These are phyloP conservation scores for Phytophthora podocarpi DNA, from an alignment of 352 stramenopile genomes.

Conservation along the genomic window DNA sequence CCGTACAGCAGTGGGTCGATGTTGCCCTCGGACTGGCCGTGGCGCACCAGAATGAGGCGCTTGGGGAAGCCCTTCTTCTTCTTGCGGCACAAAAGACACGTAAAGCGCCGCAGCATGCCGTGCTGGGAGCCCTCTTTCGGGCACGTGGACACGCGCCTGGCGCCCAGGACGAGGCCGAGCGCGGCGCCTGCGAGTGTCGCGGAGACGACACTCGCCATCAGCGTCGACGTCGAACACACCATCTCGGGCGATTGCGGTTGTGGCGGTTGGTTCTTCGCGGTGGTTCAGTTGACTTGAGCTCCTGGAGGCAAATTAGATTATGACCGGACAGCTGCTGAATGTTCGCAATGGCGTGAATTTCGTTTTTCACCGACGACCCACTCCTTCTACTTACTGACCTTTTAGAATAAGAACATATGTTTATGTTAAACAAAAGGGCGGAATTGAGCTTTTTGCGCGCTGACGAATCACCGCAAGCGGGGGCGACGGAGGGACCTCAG, in stretches of 20 bases:
- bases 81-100: constrained; percentile 45
- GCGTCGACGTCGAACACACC: constrained; percentile 51
- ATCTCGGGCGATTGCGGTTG: not conserved
- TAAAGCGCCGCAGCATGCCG: constrained; percentile 38
- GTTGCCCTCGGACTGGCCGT: constrained; percentile 87
- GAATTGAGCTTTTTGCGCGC: no score
- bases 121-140: constrained; percentile 17
- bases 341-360: constrained; percentile 4
- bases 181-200: constrained; percentile 49
- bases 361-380: constrained; percentile 15
- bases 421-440: constrained; percentile 5
- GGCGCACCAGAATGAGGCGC: constrained; percentile 83
- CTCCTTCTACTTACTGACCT: constrained; percentile 1
- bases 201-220: constrained; percentile 50
- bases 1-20: constrained; percentile 82
- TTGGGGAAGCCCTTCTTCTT: constrained; percentile 63
- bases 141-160: constrained; percentile 16
- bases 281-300: constrained; percentile 12
- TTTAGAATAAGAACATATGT: not conserved
- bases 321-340: constrained; percentile 8
- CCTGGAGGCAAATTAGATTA: constrained; percentile 24
- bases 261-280: not conserved
- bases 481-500: no score
- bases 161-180: constrained; percentile 39
- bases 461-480: no score